Percentiles rank a stretch among this genome's conserved stretches.
These are phyloP conservation scores for Litchi chinensis DNA, from an alignment of 345 rosid species.

Conservation along the genomic window DNA sequence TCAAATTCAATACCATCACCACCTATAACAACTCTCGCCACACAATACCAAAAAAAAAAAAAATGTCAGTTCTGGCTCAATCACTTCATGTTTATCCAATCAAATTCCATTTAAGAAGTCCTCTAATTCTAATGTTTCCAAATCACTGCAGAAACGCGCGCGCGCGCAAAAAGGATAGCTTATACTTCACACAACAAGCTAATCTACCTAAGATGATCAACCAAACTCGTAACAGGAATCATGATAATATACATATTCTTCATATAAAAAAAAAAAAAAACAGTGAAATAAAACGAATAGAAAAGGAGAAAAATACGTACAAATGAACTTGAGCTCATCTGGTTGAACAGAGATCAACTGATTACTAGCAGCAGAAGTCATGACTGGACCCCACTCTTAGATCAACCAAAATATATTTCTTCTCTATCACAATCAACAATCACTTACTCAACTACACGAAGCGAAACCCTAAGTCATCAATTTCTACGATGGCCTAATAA, in stretches of 20 bases:
- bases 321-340: constrained; percentile 81
- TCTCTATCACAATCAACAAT: constrained; percentile 22
- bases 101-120: not conserved
- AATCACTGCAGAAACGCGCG: not conserved
- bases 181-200: not conserved
- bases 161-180: not conserved
- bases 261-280: not conserved
- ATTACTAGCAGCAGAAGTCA: constrained; percentile 63
- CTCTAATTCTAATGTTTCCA: not conserved
- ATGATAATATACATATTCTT: not conserved
- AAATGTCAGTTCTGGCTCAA: not conserved
- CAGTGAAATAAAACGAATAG: not conserved
- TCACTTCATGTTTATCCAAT: not conserved
- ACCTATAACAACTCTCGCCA: not conserved
- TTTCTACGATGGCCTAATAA: not conserved
- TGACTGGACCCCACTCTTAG: constrained; percentile 35
- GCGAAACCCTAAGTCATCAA: constrained; percentile 16
- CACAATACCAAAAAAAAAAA: not conserved
- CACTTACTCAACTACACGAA: constrained; percentile 14
- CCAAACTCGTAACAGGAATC: not conserved
- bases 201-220: not conserved
- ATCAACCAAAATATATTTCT: constrained; percentile 1
- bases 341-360: constrained; percentile 90
- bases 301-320: constrained; percentile 45
- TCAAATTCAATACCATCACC: not conserved